phyloP scores from a whole-genome alignment of 2,329 filamentous ascomycete genomes.

The Hypoxylon sp. region DNA sequence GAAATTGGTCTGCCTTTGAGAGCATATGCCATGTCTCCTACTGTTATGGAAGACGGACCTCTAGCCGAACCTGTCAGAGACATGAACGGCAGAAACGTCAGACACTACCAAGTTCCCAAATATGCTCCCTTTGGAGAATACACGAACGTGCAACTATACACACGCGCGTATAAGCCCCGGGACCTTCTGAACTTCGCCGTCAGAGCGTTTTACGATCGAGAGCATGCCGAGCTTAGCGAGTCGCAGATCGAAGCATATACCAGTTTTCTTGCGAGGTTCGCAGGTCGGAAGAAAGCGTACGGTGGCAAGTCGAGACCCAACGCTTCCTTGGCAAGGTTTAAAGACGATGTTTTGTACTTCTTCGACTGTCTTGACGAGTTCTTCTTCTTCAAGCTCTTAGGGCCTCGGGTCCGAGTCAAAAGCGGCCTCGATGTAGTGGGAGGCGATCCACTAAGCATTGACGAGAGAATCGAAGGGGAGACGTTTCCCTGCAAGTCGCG shows the following conservation, averaged over 20 bases:
- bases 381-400: constrained; percentile 42
- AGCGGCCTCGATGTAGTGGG: constrained; percentile 25
- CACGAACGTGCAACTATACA: constrained; percentile 17
- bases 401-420: constrained; percentile 5
- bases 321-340: background rate
- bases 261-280: constrained; percentile 12
- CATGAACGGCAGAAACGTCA: background rate
- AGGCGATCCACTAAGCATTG: background rate
- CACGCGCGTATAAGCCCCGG: constrained; percentile 30
- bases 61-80: background rate
- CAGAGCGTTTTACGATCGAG: constrained; percentile 29
- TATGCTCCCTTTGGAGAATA: constrained; percentile 31
- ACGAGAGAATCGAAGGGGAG: constrained; percentile 7
- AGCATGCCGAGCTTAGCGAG: constrained; percentile 16
- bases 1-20: background rate
- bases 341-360: constrained; percentile 12
- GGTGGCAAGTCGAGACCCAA: background rate
- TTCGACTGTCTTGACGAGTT: constrained; percentile 36
- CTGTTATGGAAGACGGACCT: too few relatives aligned
- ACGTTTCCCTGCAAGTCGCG: background rate
- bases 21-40: background rate
- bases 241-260: constrained; percentile 21
- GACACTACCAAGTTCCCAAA: constrained; percentile 4
- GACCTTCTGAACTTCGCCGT: constrained; percentile 40
- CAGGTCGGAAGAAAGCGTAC: constrained; percentile 1